These are phyloP conservation scores for Cyclotella kingstonii DNA, from an alignment of 108 stramenopile genomes.

Conservation along the genomic window DNA sequence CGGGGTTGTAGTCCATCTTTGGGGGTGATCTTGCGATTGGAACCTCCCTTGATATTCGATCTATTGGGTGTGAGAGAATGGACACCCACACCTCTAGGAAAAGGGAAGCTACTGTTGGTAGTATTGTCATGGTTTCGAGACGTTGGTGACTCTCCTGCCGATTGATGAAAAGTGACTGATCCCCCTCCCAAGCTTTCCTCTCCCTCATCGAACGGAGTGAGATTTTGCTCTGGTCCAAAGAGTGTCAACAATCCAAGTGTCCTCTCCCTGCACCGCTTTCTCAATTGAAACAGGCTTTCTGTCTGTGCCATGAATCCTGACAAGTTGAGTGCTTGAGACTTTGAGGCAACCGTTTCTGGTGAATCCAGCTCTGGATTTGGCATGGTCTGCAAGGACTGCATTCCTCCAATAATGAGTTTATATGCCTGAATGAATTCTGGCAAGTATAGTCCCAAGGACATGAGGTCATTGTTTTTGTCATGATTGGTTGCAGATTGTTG, in stretches of 20 bases:
- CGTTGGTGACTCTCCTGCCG: conserved; percentile 29
- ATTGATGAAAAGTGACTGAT: neutral
- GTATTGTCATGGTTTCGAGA: neutral
- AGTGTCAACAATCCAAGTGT: conserved; percentile 30
- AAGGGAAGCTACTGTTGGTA: neutral
- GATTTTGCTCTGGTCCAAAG: conserved; percentile 34
- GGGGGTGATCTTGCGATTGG: conserved; percentile 4
- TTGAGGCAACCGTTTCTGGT: neutral
- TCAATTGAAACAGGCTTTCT: neutral
- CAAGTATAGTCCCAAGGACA: conserved; percentile 21
- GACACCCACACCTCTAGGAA: no score
- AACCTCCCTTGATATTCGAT: no score
- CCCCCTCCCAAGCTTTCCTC: no score
- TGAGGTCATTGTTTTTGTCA: conserved; percentile 3
- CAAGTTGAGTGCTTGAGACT: neutral
- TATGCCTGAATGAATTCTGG: conserved; percentile 42
- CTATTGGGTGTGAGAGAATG: conserved; percentile 12
- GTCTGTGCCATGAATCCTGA: neutral
- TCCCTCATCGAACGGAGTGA: no score
- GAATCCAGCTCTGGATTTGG: conserved; percentile 22
- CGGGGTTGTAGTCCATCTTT: conserved; percentile 42
- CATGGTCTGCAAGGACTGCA: conserved; percentile 34
- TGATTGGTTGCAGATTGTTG: no score
- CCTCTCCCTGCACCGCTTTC: conserved; percentile 23
- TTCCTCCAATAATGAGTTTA: conserved; percentile 42